phyloP scores from a whole-genome alignment of 1,139 yeast genomes.

The Kodamaea anthophila region DNA sequence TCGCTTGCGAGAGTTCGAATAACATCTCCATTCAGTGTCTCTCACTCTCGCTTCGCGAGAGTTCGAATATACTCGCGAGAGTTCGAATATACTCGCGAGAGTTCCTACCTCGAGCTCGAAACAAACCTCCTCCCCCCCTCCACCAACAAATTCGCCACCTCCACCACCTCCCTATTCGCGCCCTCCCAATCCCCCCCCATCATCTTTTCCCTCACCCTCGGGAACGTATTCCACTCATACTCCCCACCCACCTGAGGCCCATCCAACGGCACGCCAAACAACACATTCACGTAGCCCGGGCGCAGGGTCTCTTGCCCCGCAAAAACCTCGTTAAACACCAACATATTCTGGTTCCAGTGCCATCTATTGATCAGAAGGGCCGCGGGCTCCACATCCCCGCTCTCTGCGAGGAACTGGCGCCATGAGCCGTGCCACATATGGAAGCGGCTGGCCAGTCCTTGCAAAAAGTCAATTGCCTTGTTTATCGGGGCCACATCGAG shows the following conservation, averaged over 20 bases:
- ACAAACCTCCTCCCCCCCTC: conserved; percentile 16
- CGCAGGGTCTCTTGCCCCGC: conserved; percentile 27
- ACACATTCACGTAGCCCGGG: conserved; percentile 59
- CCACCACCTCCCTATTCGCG: conserved; percentile 54
- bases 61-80: too few relatives aligned
- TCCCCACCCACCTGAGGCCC: conserved; percentile 37
- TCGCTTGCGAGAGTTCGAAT: too few relatives aligned
- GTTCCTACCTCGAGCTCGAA: too few relatives aligned
- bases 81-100: too few relatives aligned
- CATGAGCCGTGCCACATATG: conserved; percentile 50
- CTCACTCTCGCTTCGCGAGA: too few relatives aligned
- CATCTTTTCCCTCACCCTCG: conserved; percentile 65
- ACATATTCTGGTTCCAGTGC: conserved; percentile 71
- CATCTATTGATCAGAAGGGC: conserved; percentile 64
- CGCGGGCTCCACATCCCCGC: conserved; percentile 58
- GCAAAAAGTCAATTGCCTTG: conserved; percentile 20
- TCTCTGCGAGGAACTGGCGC: conserved; percentile 32
- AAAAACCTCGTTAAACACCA: conserved; percentile 51
- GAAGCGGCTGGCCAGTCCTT: conserved; percentile 20
- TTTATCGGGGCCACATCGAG: conserved; percentile 25
- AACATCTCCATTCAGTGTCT: too few relatives aligned
- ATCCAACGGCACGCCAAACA: conserved; percentile 66
- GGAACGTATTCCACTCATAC: conserved; percentile 64
- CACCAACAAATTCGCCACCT: conserved; percentile 34
- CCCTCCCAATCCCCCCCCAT: conserved; percentile 40